Percentiles rank a stretch among this genome's conserved stretches.
Conservation (phyloP, 225 moss, liverwort and hornwort species). For the Polytrichum commune region DNA sequence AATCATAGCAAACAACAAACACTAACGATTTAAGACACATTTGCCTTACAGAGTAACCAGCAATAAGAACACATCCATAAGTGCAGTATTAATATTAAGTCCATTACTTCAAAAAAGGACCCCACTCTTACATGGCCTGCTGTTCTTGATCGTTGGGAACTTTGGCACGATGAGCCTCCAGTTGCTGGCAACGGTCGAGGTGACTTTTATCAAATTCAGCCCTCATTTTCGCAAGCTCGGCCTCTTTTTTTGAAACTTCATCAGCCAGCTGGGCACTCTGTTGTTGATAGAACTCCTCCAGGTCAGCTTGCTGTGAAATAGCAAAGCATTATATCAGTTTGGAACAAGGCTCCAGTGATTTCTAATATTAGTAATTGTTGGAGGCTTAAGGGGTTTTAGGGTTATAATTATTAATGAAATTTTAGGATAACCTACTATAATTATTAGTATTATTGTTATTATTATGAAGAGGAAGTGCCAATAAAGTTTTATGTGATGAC, state of each 20-base stretch:
- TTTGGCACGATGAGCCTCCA: constrained; percentile 61
- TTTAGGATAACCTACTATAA: too few relatives aligned
- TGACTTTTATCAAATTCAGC: constrained; percentile 67
- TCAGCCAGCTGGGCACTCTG: constrained; percentile 56
- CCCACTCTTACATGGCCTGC: constrained; percentile 48
- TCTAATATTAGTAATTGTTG: too few relatives aligned
- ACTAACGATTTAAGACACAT: too few relatives aligned
- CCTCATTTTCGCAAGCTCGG: constrained; percentile 58
- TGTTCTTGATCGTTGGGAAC: constrained; percentile 60
- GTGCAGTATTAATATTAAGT: too few relatives aligned
- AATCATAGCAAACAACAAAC: too few relatives aligned
- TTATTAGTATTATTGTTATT: too few relatives aligned
- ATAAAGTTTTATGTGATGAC: too few relatives aligned
- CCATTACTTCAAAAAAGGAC: not conserved
- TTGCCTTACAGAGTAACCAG: not conserved
- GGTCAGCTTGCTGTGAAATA: constrained; percentile 48
- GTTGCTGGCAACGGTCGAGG: constrained; percentile 57
- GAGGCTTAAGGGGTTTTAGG: too few relatives aligned
- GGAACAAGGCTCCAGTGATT: too few relatives aligned
- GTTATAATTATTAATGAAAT: too few relatives aligned
- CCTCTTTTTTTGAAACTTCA: constrained; percentile 57
- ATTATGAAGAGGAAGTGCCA: too few relatives aligned
- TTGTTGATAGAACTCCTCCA: constrained; percentile 60
- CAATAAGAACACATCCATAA: not conserved
- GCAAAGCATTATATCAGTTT: not conserved